Conservation (phyloP, 1,139 yeast genomes). For the Zygosaccharomyces pseudobailii region DNA sequence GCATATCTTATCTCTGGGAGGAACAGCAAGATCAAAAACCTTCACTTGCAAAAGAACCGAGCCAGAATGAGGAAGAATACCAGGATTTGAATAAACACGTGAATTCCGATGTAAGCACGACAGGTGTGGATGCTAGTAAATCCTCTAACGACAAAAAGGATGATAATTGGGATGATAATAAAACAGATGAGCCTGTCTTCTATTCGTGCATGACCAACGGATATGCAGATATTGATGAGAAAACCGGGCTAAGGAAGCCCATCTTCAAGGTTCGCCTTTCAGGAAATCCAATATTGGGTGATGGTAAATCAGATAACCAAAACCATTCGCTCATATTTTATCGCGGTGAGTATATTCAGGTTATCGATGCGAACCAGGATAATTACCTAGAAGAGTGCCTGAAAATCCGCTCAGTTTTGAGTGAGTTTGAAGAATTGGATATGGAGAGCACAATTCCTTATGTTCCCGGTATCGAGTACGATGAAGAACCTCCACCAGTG, state of each 20-base stretch:
- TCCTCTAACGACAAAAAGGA: neutral
- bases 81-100: too few relatives aligned
- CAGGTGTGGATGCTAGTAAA: too few relatives aligned
- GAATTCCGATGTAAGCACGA: too few relatives aligned
- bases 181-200: conserved; percentile 36
- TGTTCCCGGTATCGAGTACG: conserved; percentile 42
- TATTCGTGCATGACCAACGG: conserved; percentile 65
- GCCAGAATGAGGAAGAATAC: too few relatives aligned
- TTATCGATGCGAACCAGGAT: conserved; percentile 85
- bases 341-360: conserved; percentile 84
- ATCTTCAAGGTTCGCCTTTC: conserved; percentile 57
- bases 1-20: conserved; percentile 55
- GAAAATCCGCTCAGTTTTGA: conserved; percentile 68
- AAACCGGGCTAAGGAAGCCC: conserved; percentile 42
- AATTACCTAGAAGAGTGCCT: conserved; percentile 81
- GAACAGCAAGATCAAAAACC: conserved; percentile 23
- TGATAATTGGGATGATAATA: conserved; percentile 19
- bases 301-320: conserved; percentile 86
- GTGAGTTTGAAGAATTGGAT: conserved; percentile 68
- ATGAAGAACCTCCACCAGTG: conserved; percentile 46
- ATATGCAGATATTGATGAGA: conserved; percentile 38
- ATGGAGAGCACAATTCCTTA: conserved; percentile 41
- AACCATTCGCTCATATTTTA: conserved; percentile 71
- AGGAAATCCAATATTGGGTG: conserved; percentile 86
- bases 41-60: too few relatives aligned